phyloP scores from a whole-genome alignment of 2,329 filamentous ascomycete species.

The Nothopassalora personata region DNA sequence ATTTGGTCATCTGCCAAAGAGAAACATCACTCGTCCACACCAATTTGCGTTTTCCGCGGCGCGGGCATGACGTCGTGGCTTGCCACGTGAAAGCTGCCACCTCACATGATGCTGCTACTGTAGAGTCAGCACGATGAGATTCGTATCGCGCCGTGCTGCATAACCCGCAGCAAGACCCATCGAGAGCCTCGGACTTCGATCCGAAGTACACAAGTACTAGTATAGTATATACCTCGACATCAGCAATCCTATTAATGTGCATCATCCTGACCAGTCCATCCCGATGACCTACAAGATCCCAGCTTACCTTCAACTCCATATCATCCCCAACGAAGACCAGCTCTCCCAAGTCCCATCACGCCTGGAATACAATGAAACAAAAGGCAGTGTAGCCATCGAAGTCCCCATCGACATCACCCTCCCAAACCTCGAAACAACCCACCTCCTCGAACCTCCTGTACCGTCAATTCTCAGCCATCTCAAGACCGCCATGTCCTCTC shows the following conservation, averaged over 20 bases:
- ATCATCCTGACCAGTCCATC: neutral
- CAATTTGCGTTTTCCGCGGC: neutral
- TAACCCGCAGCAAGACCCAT: neutral
- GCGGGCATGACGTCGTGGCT: neutral
- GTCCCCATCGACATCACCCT: neutral
- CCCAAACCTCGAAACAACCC: neutral
- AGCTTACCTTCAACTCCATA: slow-evolving; percentile 1
- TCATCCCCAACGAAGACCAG: neutral
- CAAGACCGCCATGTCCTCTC: neutral
- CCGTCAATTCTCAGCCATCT: neutral
- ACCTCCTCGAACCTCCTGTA: neutral
- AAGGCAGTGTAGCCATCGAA: neutral
- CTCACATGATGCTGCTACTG: neutral
- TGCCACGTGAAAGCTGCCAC: neutral
- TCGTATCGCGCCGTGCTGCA: neutral
- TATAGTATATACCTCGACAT: neutral
- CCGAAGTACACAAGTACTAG: neutral
- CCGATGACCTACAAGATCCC: neutral
- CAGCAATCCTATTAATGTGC: neutral
- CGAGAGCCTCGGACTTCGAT: neutral
- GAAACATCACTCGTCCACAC: neutral
- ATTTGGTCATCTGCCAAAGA: neutral
- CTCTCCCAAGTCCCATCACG: neutral
- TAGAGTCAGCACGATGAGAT: neutral
- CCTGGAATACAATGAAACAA: neutral